Evolutionary conservation across 306 rosid species (phyloP).

Genomic region (Gynostemma pentaphyllum): DNA sequence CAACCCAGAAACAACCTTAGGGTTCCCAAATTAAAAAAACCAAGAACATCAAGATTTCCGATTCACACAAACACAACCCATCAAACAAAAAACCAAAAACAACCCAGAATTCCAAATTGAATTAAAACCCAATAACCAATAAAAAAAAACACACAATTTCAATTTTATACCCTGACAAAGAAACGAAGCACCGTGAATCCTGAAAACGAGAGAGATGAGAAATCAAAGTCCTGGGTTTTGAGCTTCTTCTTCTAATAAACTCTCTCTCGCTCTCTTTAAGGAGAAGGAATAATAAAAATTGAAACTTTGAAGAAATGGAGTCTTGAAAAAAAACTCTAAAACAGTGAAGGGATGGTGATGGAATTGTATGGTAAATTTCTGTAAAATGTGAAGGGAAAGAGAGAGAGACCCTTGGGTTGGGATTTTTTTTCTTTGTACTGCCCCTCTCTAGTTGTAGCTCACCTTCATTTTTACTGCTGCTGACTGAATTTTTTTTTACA

Average conservation of each 20-base stretch:
- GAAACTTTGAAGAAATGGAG: too few species aligned
- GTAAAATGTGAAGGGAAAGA: too few species aligned
- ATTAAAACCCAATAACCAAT: neutral
- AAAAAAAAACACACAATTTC: neutral
- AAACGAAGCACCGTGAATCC: neutral
- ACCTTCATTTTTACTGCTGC: too few species aligned
- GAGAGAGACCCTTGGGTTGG: too few species aligned
- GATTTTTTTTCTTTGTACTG: too few species aligned
- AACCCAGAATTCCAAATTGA: neutral
- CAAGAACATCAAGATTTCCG: neutral
- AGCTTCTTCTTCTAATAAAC: too few species aligned
- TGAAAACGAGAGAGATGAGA: neutral
- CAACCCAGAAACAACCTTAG: neutral
- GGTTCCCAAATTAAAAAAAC: slow-evolving; percentile 1
- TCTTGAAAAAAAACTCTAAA: too few species aligned
- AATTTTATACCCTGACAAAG: neutral
- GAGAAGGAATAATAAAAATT: too few species aligned
- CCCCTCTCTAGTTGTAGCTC: too few species aligned
- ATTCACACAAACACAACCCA: neutral
- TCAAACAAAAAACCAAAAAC: neutral
- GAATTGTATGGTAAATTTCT: too few species aligned
- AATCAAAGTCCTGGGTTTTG: neutral
- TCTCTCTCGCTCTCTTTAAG: neutral
- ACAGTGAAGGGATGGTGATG: too few species aligned
- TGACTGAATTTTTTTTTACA: too few species aligned